These are phyloP conservation scores for Parascedosporium putredinis DNA, from an alignment of 2,329 filamentous ascomycete species.

Conservation along the genomic window DNA sequence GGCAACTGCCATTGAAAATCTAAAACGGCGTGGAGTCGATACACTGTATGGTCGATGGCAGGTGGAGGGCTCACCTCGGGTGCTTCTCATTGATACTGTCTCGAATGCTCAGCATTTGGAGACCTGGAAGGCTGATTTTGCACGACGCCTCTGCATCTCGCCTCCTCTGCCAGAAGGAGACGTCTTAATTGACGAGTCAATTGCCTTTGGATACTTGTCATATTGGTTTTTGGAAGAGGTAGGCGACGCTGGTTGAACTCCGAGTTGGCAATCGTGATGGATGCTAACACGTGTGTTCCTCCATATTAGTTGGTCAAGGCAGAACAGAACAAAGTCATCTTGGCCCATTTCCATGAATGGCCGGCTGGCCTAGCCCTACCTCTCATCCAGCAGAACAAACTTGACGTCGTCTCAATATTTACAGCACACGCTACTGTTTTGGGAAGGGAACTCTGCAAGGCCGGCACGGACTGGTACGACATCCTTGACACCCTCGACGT, in stretches of 20 bases:
- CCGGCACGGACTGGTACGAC: conserved; percentile 2
- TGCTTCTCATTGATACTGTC: conserved; percentile 6
- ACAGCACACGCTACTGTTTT: conserved; percentile 5
- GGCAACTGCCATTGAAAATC: not conserved
- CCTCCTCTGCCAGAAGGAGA: not conserved
- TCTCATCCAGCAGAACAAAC: not conserved
- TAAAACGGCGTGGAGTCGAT: not conserved
- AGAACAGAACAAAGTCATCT: not conserved
- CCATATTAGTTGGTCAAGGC: not conserved
- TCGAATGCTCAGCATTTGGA: not conserved
- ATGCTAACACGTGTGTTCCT: not conserved
- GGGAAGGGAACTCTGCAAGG: not conserved
- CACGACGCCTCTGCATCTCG: not conserved
- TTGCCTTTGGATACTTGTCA: conserved; percentile 6
- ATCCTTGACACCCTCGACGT: conserved; percentile 2
- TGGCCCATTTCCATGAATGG: conserved; percentile 8
- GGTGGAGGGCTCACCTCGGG: conserved; percentile 3
- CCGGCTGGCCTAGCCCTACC: conserved; percentile 1
- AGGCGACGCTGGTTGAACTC: not conserved
- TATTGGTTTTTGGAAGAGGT: conserved; percentile 5
- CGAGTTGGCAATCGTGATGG: not conserved
- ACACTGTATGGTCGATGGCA: conserved; percentile 5
- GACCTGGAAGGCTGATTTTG: conserved; percentile 5
- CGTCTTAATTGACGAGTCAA: not conserved
- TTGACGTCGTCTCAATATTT: conserved; percentile 4